Evolutionary conservation across 495 filamentous ascomycete species (phyloP).

Genomic region (Penicillium paxilli): DNA sequence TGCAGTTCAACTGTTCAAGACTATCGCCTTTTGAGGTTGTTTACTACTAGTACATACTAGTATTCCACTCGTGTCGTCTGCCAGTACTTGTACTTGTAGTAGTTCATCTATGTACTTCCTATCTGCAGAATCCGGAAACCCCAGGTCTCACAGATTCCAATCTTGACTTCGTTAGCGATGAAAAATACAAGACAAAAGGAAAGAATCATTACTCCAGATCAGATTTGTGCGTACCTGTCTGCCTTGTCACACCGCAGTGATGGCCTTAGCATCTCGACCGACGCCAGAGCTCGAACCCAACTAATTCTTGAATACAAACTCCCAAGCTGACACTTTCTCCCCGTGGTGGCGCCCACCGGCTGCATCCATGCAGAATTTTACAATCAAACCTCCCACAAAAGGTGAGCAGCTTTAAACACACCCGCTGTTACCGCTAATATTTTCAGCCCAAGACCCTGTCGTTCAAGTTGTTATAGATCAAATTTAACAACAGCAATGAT

Average conservation of each 20-base stretch:
- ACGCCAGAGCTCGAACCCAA: slow-evolving; percentile 18
- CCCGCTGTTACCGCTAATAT: slow-evolving; percentile 13
- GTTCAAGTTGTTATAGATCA: no score
- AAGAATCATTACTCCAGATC: slow-evolving; percentile 19
- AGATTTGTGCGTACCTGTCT: slow-evolving; percentile 22
- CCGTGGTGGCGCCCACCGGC: slow-evolving; percentile 4
- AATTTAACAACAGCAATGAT: no score
- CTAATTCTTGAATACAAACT: slow-evolving; percentile 4
- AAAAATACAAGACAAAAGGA: slow-evolving; percentile 3
- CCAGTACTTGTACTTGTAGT: no score
- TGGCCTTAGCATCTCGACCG: slow-evolving; percentile 20
- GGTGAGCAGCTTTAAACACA: slow-evolving; percentile 9
- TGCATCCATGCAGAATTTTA: slow-evolving; percentile 1
- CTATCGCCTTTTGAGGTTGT: no score
- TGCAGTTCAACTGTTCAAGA: no score
- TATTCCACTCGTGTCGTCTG: no score
- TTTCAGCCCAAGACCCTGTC: background rate
- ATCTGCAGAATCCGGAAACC: background rate
- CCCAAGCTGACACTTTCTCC: slow-evolving; percentile 11
- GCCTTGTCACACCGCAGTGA: slow-evolving; percentile 23
- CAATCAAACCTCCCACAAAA: slow-evolving; percentile 4
- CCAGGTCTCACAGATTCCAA: slow-evolving; percentile 22
- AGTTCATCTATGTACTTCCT: background rate
- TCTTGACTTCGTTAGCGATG: slow-evolving; percentile 9
- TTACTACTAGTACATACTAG: no score